Evolutionary conservation across 257 asterid species (phyloP).

Genomic region (Nicotiana knightiana): DNA sequence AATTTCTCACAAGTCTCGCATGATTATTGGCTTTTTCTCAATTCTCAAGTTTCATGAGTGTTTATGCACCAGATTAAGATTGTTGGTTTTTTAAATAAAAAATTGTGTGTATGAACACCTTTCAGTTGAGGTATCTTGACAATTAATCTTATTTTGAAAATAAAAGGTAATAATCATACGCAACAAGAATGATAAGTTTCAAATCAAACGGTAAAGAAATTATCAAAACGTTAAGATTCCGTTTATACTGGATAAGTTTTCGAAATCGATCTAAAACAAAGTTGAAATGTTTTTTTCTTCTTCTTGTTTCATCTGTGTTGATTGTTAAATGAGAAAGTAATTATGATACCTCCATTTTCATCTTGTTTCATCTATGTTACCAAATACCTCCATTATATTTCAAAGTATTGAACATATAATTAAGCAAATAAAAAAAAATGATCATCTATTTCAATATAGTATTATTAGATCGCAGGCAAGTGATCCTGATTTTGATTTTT

Average conservation of each 20-base stretch:
- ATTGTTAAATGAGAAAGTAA: no score
- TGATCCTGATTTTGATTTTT: no score
- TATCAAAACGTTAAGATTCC: background rate
- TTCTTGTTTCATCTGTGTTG: background rate
- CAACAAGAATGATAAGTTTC: background rate
- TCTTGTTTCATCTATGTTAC: no score
- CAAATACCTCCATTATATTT: no score
- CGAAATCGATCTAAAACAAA: background rate
- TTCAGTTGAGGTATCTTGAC: background rate
- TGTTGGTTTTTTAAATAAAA: background rate
- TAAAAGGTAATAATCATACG: background rate
- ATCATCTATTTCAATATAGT: no score
- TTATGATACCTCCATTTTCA: no score
- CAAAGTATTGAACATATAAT: no score
- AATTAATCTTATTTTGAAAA: background rate
- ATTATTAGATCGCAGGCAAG: no score
- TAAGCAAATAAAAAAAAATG: no score
- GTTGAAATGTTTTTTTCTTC: background rate
- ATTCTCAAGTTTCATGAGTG: background rate
- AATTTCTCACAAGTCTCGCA: background rate
- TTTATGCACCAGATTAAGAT: background rate
- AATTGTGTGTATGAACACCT: background rate
- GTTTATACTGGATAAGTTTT: background rate
- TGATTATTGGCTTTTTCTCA: slow-evolving; percentile 7
- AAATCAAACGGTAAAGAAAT: background rate